phyloP scores from a whole-genome alignment of 1,139 yeast genomes.

The Sugiyamaella novakii region DNA sequence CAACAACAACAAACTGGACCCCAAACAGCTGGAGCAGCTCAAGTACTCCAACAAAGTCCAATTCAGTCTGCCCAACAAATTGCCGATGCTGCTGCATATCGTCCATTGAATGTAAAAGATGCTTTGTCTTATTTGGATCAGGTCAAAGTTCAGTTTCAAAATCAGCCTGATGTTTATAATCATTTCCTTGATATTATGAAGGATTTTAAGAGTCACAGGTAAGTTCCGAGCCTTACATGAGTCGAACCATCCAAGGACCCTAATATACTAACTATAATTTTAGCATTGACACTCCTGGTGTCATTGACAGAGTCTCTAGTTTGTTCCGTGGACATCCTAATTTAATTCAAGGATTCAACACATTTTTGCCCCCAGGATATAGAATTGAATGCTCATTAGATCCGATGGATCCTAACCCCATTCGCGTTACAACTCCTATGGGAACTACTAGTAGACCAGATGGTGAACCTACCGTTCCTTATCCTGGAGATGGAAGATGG shows the following conservation, averaged over 20 bases:
- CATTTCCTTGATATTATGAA: conserved; percentile 97
- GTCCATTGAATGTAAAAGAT: conserved; percentile 93
- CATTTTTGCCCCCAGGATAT: conserved; percentile 96
- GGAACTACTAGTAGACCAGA: conserved; percentile 79
- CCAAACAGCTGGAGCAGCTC: conserved; percentile 26
- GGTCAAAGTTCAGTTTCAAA: conserved; percentile 88
- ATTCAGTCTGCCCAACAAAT: conserved; percentile 35
- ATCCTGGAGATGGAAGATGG: conserved; percentile 18
- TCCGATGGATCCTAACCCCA: conserved; percentile 89
- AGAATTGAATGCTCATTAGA: conserved; percentile 88
- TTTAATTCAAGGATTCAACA: conserved; percentile 93
- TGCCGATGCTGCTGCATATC: conserved; percentile 51
- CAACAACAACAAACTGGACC: conserved; percentile 18
- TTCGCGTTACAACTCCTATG: conserved; percentile 92
- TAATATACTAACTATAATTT: not conserved
- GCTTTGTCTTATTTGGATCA: conserved; percentile 94
- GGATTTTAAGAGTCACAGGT: conserved; percentile 91
- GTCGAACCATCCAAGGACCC: not conserved
- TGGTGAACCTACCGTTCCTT: conserved; percentile 37
- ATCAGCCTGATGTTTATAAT: conserved; percentile 94
- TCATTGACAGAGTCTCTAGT: conserved; percentile 89
- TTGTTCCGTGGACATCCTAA: conserved; percentile 91
- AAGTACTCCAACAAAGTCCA: conserved; percentile 22
- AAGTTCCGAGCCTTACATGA: conserved; percentile 36
- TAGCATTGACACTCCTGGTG: conserved; percentile 93